phyloP scores from a whole-genome alignment of 768 basidiomycete genomes.

The Terana coerulea region DNA sequence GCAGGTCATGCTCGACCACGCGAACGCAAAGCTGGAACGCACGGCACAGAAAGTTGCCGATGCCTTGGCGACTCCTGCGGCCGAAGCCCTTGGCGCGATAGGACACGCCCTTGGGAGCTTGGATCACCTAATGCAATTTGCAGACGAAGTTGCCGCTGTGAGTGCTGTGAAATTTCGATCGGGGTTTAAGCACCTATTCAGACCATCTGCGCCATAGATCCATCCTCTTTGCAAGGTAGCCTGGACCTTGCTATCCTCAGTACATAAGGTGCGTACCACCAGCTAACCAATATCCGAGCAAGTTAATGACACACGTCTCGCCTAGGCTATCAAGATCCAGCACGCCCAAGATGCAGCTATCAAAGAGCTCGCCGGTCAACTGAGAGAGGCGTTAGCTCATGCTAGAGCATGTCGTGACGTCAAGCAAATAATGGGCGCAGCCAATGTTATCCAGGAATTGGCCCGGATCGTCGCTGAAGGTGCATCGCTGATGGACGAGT shows the following conservation, averaged over 20 bases:
- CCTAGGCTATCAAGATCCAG: conserved; percentile 3
- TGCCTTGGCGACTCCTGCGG: neutral
- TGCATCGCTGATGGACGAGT: conserved; percentile 9
- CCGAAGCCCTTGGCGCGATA: neutral
- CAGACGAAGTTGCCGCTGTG: conserved; percentile 9
- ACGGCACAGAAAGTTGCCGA: neutral
- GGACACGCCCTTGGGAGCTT: conserved; percentile 4
- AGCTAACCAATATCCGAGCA: neutral
- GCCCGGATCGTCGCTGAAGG: conserved; percentile 5
- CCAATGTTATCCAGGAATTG: conserved; percentile 1
- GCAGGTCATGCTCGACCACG: neutral
- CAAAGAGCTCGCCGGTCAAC: neutral
- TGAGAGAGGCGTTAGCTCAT: conserved; percentile 3
- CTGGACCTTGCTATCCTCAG: conserved; percentile 10
- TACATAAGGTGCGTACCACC: conserved; percentile 2
- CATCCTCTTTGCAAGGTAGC: conserved; percentile 12
- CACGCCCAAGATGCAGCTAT: neutral
- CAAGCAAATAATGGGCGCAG: conserved; percentile 1
- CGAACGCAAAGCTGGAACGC: neutral
- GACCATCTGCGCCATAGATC: too few species aligned
- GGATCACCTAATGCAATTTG: conserved; percentile 6
- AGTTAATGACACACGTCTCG: neutral
- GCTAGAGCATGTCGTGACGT: conserved; percentile 2
- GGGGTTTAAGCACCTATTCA: too few species aligned
- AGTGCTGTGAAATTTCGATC: too few species aligned